Conservation (phyloP, 164 flowering plant genomes). For the Vitis rotundifolia region DNA sequence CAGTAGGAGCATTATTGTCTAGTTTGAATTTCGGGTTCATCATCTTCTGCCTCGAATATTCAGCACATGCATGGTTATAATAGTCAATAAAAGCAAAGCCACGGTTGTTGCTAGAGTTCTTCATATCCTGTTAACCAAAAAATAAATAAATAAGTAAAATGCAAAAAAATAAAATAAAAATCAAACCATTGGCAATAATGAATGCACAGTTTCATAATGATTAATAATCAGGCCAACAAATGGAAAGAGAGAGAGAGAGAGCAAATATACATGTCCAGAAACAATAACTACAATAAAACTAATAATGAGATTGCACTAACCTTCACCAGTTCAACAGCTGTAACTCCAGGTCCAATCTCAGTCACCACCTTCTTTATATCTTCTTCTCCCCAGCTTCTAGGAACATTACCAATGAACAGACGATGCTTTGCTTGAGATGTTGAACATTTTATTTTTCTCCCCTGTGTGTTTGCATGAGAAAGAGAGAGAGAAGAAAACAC, state of each 20-base stretch:
- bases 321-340: constrained; percentile 65
- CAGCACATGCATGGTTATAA: constrained; percentile 90
- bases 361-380: constrained; percentile 63
- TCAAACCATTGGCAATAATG: no score
- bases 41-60: constrained; percentile 83
- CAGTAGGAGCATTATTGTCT: constrained; percentile 70
- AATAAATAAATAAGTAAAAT: not conserved
- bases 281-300: not conserved
- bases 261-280: not conserved
- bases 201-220: no score
- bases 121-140: constrained; percentile 53
- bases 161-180: not conserved
- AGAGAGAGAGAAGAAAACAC: not conserved
- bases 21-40: constrained; percentile 68
- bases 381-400: constrained; percentile 71
- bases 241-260: not conserved
- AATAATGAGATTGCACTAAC: constrained; percentile 26
- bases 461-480: constrained; percentile 38
- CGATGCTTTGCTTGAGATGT: constrained; percentile 84
- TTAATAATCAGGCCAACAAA: not conserved
- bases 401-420: constrained; percentile 85
- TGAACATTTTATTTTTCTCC: constrained; percentile 75
- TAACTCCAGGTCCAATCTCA: constrained; percentile 83
- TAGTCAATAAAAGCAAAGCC: constrained; percentile 91
- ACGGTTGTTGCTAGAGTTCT: constrained; percentile 67